phyloP scores from a whole-genome alignment of 2,329 filamentous ascomycete genomes.

The Fusarium sterilihyphosum region DNA sequence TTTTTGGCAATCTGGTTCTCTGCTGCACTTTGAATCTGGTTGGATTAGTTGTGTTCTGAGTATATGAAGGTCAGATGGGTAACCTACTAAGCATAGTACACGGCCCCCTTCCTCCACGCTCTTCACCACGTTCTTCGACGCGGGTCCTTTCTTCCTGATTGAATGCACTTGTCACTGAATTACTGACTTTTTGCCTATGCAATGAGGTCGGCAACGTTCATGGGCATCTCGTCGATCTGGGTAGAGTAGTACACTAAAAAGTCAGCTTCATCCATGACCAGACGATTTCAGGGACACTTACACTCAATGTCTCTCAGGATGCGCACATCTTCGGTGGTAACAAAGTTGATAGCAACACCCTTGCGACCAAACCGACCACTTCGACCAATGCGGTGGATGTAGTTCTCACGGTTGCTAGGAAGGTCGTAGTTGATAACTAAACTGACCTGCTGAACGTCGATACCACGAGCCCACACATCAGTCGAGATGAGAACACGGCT shows the following conservation, averaged over 20 bases:
- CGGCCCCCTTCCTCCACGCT: constrained; percentile 46
- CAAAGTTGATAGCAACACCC: constrained; percentile 99
- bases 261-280: constrained; percentile 46
- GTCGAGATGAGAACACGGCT: constrained; percentile 96
- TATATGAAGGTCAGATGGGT: background rate
- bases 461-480: constrained; percentile 97
- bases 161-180: background rate
- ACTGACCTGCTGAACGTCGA: constrained; percentile 98
- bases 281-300: constrained; percentile 58
- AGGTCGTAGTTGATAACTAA: constrained; percentile 99
- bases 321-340: constrained; percentile 96
- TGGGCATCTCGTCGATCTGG: constrained; percentile 98
- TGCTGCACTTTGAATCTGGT: constrained; percentile 3
- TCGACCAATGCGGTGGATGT: constrained; percentile 97
- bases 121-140: constrained; percentile 31
- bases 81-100: constrained; percentile 39
- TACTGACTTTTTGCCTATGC: constrained; percentile 48
- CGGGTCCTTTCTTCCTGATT: background rate
- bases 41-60: background rate
- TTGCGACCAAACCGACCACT: constrained; percentile 96
- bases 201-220: constrained; percentile 81
- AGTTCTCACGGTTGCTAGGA: constrained; percentile 98
- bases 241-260: constrained; percentile 87
- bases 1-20: constrained; percentile 16
- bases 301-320: constrained; percentile 97